Evolutionary conservation across 2,329 filamentous ascomycete species (phyloP).

Genomic region (Trichoderma citrinoviride): DNA sequence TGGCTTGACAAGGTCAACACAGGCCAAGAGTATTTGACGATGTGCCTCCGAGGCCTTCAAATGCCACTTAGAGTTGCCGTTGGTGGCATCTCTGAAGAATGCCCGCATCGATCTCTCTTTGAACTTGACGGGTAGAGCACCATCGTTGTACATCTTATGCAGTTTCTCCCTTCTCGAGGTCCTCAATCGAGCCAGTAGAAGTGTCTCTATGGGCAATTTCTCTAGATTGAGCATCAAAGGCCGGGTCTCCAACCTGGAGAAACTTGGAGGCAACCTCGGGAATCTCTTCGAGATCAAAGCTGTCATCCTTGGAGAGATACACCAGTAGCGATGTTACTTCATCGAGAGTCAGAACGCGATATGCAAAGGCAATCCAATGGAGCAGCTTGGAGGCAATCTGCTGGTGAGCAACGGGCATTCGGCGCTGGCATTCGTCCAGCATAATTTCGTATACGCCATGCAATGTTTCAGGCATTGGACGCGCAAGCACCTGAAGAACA

Average conservation of each 20-base stretch:
- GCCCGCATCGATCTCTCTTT: constrained; percentile 33
- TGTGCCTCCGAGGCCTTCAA: constrained; percentile 28
- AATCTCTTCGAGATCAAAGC: constrained; percentile 31
- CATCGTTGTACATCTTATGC: constrained; percentile 29
- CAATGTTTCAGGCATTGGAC: constrained; percentile 27
- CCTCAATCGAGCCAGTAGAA: constrained; percentile 20
- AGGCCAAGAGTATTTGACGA: constrained; percentile 28
- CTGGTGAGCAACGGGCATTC: constrained; percentile 24
- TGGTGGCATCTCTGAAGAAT: constrained; percentile 28
- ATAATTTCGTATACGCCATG: constrained; percentile 31
- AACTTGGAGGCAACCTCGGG: constrained; percentile 30
- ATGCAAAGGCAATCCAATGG: constrained; percentile 32
- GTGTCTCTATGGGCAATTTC: constrained; percentile 5
- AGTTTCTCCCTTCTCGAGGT: constrained; percentile 25
- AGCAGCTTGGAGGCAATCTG: constrained; percentile 27
- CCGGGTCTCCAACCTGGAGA: constrained; percentile 29
- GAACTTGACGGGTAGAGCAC: constrained; percentile 30
- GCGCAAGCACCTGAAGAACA: constrained; percentile 31
- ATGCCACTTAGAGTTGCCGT: constrained; percentile 1
- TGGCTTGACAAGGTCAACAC: constrained; percentile 22
- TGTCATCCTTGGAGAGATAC: constrained; percentile 21
- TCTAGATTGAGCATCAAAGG: constrained; percentile 26
- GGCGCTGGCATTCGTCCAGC: constrained; percentile 30
- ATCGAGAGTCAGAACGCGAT: constrained; percentile 25
- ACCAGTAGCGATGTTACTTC: constrained; percentile 29